Evolutionary conservation across 352 stramenopile genomes (phyloP), one percentile per base, ranked within the genome.

Genomic region (Halophytophthora batemanensis): DNA sequence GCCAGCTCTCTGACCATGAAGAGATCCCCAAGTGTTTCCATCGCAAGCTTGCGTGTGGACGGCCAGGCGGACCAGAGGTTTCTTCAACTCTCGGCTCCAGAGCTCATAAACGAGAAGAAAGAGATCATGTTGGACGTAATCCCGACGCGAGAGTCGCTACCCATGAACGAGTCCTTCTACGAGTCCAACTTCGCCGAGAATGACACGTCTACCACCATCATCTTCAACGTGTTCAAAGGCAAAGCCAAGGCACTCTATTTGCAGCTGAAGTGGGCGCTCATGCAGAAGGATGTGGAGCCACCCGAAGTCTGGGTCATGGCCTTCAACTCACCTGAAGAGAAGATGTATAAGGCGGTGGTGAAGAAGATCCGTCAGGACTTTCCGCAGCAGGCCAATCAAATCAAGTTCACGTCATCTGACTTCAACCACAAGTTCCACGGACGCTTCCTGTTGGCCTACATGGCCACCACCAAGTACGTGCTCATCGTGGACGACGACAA

Each of bases 181-280:
- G 71, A 51, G 3, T 73, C 66, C 0, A 29, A 41, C 1, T 71
- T 69, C 23, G 10, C 28, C 3, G 45, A 53, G 23, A 47, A 63
- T 38, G 71, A 78, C 23, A 83, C 72, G 17, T 84, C 73, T 11
- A 84, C 76, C 14, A 87, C 76, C 11, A 87, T 87, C 61, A 87
- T 87, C 56, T 84, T 87, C 54, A 87, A 87, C 55, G 53, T 83
- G 19, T 87, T 81, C 59, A 80, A 83, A 45, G 73, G 76, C 7
- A 61, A 66, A 42, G 60, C 69, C 1, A 59, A 68, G 7, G 71
- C 71, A 5, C 59, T 87, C 2, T 62, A 64, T 3, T 58, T 75
- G 41, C 76, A 87, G 48, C 49, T 87, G 14, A 23, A 63, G 10
- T 60, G 59, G 6, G 76, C 75, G 0, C 33, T 69, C 6, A 39